Percentiles rank a stretch among this genome's conserved stretches.
phyloP scores from a whole-genome alignment of 2,329 filamentous ascomycete species.

The Pezicula neosporulosa region DNA sequence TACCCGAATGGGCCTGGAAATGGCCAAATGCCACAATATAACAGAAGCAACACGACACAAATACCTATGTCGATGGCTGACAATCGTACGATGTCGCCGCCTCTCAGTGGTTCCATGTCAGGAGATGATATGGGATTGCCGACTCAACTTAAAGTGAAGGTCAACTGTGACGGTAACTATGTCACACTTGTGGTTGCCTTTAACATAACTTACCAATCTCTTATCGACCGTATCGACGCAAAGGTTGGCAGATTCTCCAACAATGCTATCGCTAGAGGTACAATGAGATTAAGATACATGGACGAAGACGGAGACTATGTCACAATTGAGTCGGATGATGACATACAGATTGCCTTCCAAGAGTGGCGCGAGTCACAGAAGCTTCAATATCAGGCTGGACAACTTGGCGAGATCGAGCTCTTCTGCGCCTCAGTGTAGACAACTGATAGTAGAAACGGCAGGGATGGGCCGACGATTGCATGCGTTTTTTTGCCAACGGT shows the following conservation, averaged over 20 bases:
- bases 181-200: conserved; percentile 94
- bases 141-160: conserved; percentile 90
- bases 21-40: conserved; percentile 20
- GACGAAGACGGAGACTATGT: conserved; percentile 94
- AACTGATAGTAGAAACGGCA: conserved; percentile 6
- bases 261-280: conserved; percentile 77
- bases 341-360: conserved; percentile 92
- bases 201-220: conserved; percentile 89
- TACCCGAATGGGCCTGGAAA: conserved; percentile 23
- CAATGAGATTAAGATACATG: conserved; percentile 82
- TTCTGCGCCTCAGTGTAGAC: conserved; percentile 59
- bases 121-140: conserved; percentile 48
- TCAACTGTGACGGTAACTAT: conserved; percentile 88
- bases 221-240: conserved; percentile 93
- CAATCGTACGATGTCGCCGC: conserved; percentile 41
- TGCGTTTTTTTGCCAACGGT: no score
- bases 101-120: conserved; percentile 27
- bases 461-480: neutral
- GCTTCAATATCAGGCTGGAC: conserved; percentile 58
- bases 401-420: conserved; percentile 86
- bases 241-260: conserved; percentile 86
- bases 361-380: conserved; percentile 82
- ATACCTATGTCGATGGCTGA: conserved; percentile 27
- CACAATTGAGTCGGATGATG: conserved; percentile 91
- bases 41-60: conserved; percentile 21